phyloP scores from a whole-genome alignment of 805 yeast species.

The Saturnispora dispora region DNA sequence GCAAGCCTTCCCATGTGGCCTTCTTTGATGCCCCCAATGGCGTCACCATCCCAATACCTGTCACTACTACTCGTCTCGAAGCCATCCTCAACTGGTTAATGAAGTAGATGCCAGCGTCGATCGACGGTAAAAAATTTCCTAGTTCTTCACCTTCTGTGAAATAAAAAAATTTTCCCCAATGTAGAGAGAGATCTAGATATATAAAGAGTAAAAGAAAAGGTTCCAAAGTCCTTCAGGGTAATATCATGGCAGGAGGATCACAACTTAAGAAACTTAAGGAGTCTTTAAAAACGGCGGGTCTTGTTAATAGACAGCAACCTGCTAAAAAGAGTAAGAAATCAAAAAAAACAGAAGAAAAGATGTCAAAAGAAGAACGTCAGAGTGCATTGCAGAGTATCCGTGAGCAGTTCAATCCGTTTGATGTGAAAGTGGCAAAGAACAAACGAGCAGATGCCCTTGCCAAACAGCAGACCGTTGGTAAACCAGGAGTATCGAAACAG shows the following conservation, averaged over 20 bases:
- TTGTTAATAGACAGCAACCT: conserved; percentile 76
- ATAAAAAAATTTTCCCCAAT: neutral
- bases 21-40: conserved; percentile 73
- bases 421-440: conserved; percentile 57
- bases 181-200: neutral
- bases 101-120: neutral
- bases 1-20: conserved; percentile 44
- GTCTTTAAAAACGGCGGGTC: conserved; percentile 65
- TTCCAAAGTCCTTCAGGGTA: neutral
- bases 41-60: conserved; percentile 81
- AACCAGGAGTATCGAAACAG: conserved; percentile 62
- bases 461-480: conserved; percentile 46
- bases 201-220: neutral
- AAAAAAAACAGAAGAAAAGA: conserved; percentile 47
- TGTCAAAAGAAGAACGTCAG: conserved; percentile 61
- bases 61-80: conserved; percentile 68
- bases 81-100: neutral
- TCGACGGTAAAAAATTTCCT: neutral
- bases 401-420: conserved; percentile 85
- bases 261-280: conserved; percentile 79
- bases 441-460: conserved; percentile 46
- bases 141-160: neutral
- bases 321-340: conserved; percentile 45
- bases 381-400: conserved; percentile 53
- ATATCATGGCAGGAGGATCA: conserved; percentile 51